phyloP scores from a whole-genome alignment of 2,329 filamentous ascomycete species.

The Sphaerulina vaccinii region DNA sequence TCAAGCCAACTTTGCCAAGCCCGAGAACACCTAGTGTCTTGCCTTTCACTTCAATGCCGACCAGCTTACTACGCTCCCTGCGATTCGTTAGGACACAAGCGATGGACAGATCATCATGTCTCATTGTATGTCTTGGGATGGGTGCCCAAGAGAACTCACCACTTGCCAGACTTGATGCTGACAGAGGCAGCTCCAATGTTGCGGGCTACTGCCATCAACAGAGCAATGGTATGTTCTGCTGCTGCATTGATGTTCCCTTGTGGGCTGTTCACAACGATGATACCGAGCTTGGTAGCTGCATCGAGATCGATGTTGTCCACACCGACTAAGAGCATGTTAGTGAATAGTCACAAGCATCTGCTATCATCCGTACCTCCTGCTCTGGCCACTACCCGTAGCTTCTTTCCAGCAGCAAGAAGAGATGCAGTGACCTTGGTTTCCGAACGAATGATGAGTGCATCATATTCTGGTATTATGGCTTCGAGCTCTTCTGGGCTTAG shows the following conservation, averaged over 20 bases:
- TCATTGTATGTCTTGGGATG: too few relatives aligned
- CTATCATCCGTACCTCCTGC: constrained; percentile 52
- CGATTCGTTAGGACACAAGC: too few relatives aligned
- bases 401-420: constrained; percentile 64
- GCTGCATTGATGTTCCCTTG: constrained; percentile 78
- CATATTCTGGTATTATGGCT: constrained; percentile 66
- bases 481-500: constrained; percentile 64
- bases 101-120: too few relatives aligned
- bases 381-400: constrained; percentile 73
- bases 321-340: constrained; percentile 53
- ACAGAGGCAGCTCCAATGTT: constrained; percentile 70
- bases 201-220: constrained; percentile 71
- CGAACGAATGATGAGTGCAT: constrained; percentile 75
- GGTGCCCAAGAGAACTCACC: too few relatives aligned
- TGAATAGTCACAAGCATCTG: neutral
- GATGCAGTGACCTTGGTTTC: constrained; percentile 75
- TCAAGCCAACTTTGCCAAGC: constrained; percentile 60
- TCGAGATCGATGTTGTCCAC: constrained; percentile 80
- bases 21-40: constrained; percentile 53
- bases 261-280: constrained; percentile 78
- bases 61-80: constrained; percentile 68
- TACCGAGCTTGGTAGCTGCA: constrained; percentile 65
- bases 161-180: constrained; percentile 68
- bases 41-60: constrained; percentile 74
- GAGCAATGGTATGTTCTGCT: constrained; percentile 44